phyloP scores from a whole-genome alignment of 768 basidiomycete genomes.

The Scleroderma citrinum region DNA sequence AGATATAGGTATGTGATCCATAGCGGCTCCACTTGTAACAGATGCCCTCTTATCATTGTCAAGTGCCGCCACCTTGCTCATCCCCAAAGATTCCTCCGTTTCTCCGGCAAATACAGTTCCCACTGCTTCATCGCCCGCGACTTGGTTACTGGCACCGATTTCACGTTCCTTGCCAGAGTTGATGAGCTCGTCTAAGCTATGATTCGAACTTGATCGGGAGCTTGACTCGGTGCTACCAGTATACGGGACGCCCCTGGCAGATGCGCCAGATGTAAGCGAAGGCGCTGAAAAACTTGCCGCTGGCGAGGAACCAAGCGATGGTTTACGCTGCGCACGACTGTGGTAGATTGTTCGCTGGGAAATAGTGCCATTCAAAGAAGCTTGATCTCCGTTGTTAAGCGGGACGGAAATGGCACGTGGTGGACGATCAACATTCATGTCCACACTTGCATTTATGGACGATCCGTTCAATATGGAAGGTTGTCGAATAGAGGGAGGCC shows the following conservation, averaged over 20 bases:
- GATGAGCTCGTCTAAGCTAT: slow-evolving; percentile 11
- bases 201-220: slow-evolving; percentile 10
- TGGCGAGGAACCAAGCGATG: slow-evolving; percentile 9
- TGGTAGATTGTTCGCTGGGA: not conserved
- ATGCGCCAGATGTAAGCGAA: slow-evolving; percentile 1
- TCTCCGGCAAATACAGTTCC: not conserved
- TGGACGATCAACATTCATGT: slow-evolving; percentile 25
- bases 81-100: not conserved
- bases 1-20: not conserved
- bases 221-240: slow-evolving; percentile 5
- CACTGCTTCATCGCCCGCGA: slow-evolving; percentile 6
- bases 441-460: not conserved
- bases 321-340: slow-evolving; percentile 3
- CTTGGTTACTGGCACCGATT: slow-evolving; percentile 7
- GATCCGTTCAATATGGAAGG: slow-evolving; percentile 4
- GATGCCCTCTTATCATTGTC: not conserved
- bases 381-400: slow-evolving; percentile 5
- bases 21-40: not conserved
- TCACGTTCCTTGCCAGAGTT: slow-evolving; percentile 11
- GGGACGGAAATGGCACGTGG: slow-evolving; percentile 16
- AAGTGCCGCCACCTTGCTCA: slow-evolving; percentile 1
- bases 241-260: not conserved
- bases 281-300: slow-evolving; percentile 18
- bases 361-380: not conserved
- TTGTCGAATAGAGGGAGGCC: slow-evolving; percentile 2